Percentiles rank a stretch among this genome's conserved stretches.
Conservation (phyloP, 352 stramenopile species). For the Pilasporangium apinafurcum region DNA sequence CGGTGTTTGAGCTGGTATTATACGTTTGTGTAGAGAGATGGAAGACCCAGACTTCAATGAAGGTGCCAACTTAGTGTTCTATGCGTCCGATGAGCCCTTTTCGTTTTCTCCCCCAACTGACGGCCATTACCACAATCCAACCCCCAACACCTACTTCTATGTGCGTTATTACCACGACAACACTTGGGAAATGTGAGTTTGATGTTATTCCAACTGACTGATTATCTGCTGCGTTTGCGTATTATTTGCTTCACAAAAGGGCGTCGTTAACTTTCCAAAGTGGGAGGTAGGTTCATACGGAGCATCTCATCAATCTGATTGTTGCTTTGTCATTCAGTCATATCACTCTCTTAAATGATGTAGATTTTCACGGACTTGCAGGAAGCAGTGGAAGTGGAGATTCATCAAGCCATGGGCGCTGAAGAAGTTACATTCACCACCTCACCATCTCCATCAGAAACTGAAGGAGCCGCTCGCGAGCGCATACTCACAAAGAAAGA, state of each 20-base stretch:
- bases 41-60: constrained; percentile 22
- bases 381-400: constrained; percentile 24
- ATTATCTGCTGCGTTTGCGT: not conserved
- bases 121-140: constrained; percentile 40
- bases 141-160: constrained; percentile 43
- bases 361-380: constrained; percentile 63
- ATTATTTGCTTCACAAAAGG: not conserved
- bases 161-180: no score
- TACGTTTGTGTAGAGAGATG: constrained; percentile 31
- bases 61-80: constrained; percentile 70
- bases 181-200: no score
- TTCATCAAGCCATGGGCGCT: constrained; percentile 38
- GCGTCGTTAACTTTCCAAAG: constrained; percentile 4
- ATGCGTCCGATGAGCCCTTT: constrained; percentile 62
- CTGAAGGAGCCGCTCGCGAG: constrained; percentile 2
- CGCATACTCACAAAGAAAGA: constrained; percentile 48
- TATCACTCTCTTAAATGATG: not conserved
- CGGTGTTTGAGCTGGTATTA: not conserved
- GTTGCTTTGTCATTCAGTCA: not conserved
- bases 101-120: constrained; percentile 49
- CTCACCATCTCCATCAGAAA: not conserved
- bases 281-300: constrained; percentile 3
- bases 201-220: no score
- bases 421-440: constrained; percentile 49
- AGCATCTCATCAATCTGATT: not conserved